Evolutionary conservation across 768 basidiomycete species (phyloP), one percentile per base, ranked within the genome.

Genomic region (Tylopilus sp.): DNA sequence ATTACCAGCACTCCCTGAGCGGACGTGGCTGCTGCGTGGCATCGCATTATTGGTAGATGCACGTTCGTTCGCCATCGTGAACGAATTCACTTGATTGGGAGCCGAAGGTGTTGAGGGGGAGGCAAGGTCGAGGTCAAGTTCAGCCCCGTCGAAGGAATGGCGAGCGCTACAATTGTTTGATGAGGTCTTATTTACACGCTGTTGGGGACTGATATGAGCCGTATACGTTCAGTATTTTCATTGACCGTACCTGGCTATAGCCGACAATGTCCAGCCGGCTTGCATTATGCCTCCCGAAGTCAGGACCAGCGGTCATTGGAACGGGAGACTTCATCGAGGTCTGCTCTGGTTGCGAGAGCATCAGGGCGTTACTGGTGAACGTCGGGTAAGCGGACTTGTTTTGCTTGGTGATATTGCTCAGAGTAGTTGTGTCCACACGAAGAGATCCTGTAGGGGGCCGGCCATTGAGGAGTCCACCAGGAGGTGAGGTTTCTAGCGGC

Each of bases 341-440:
- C 44, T 81, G 81, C 40, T 87, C 86, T 41, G 77, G 75, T 13
- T 71, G 63, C n/a, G 70, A 65, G 49, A 86, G 83, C 48, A 82
- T 76, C 50, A 71, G 50, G 11, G 71, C 68, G 52, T 79, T 79
- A 51, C 73, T 68, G 21, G 79, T 61, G 61, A 78, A 79, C 13
- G 75, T 74, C 4, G 90, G 89, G 60, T 87, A 91, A 1, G 89
- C 89, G 9, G 89, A 91, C 69, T 92, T 92, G 72, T 91, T 91
- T 73, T 90, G 88, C 60, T 79, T 71, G 28, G 81, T 73, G 41
- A 80, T 69, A 10, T 77, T 75, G 53, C 81, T 81, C 42, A 88
- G 71, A 26, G 81, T 74, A 31, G 83, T 76, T 0, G 89, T 91
- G 64, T 91, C 87, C 47, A 91, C 85, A 30, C 86, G 76, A 62